These are phyloP conservation scores for Paraphaeosphaeria sporulosa DNA, from an alignment of 2,329 filamentous ascomycete genomes.

Conservation along the genomic window DNA sequence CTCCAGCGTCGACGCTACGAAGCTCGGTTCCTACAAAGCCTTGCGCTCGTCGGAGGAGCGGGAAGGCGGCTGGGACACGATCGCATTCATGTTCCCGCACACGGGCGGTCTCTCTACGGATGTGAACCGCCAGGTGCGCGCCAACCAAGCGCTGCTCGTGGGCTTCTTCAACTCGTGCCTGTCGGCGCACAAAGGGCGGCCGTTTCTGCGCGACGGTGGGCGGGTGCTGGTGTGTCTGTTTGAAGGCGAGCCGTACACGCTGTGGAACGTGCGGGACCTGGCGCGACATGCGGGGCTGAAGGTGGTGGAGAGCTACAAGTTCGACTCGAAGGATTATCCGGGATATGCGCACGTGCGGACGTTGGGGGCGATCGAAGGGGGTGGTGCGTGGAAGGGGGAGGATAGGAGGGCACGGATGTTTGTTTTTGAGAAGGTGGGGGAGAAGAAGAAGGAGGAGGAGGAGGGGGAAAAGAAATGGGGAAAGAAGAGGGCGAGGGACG, in stretches of 20 bases:
- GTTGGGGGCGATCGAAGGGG: conserved; percentile 63
- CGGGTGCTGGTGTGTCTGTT: conserved; percentile 84
- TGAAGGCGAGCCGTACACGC: conserved; percentile 90
- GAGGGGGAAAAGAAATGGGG: conserved; percentile 23
- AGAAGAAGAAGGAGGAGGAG: conserved; percentile 21
- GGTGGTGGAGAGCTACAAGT: conserved; percentile 74
- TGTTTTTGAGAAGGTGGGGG: conserved; percentile 52
- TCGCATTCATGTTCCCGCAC: conserved; percentile 98
- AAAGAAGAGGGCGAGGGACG: conserved; percentile 24
- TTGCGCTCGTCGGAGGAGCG: conserved; percentile 30
- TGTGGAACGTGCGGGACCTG: conserved; percentile 93
- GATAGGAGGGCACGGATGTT: conserved; percentile 56
- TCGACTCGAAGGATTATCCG: conserved; percentile 72
- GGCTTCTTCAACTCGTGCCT: conserved; percentile 42
- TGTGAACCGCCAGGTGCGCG: conserved; percentile 90
- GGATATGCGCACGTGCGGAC: conserved; percentile 79
- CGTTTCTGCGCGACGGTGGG: conserved; percentile 62
- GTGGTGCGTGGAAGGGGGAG: conserved; percentile 59
- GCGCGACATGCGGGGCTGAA: conserved; percentile 77
- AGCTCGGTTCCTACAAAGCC: conserved; percentile 45
- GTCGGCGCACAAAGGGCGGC: conserved; percentile 3
- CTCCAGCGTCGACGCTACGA: conserved; percentile 73
- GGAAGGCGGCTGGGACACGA: conserved; percentile 68
- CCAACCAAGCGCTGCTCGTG: conserved; percentile 64
- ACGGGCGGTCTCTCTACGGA: conserved; percentile 91